Evolutionary conservation across 768 basidiomycete genomes (phyloP), one percentile per base, ranked within the genome.

Genomic region (Suillus discolor): DNA sequence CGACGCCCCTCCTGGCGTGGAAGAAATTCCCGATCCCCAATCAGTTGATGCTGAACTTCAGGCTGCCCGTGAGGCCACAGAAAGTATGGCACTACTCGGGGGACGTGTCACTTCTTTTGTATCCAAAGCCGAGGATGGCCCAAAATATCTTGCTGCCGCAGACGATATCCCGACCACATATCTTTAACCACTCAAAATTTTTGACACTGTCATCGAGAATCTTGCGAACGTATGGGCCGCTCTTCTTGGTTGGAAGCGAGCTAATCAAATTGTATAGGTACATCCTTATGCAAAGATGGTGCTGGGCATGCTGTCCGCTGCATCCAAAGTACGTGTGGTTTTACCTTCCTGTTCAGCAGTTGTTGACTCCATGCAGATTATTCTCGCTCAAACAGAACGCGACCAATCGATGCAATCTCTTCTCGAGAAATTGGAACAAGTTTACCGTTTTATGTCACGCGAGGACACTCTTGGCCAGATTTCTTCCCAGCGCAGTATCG

Each of bases 281-380:
- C 65, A 66, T 55, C 65, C 65, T 16, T 64, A 66, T 23, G 62
- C 62, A 6, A 64, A 66, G 44, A 25, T 63, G 31, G 65, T 62
- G 25, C 55, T 57, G 62, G 55, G 49, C 34, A 36, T 63, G 23
- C 51, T 66, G 25, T 31, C 31, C 1, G 49, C 20, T 13, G 62
- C 54, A 34, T 57, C 47, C 13, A 15, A 66, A 42, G 65, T 63
- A 36, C 23, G 53, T 39, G 7, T 6, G 3, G 9, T 23, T 59
- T 38, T 6, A 13, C 13, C 25, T 15, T 38, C 7, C 11, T 28
- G 11, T 57, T 16, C 11, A 23, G 13, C 12, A 18, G 7, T 38
- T 2, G 31, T 18, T 28, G 38, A 38, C 20, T 55, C 20, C n/a
- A 16, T 28, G 18, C 4, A 64, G 60, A 28, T 65, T 3, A 36